Percentiles rank a stretch among this genome's conserved stretches.
These are phyloP conservation scores for Croton setiger DNA, from an alignment of 441 rosid genomes.

Conservation along the genomic window DNA sequence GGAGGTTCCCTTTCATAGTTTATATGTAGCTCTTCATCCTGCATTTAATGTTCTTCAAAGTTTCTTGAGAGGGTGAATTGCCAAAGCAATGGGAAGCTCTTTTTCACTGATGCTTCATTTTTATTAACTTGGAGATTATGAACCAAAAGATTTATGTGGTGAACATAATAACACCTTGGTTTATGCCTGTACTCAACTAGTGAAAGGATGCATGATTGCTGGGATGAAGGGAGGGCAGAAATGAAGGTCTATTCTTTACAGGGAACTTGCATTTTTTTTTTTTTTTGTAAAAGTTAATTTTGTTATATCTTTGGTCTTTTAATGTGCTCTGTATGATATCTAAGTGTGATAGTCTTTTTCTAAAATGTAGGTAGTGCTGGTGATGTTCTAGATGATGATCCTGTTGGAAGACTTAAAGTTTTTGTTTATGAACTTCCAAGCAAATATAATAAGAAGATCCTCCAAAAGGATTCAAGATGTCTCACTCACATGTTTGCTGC, in stretches of 20 bases:
- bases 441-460: conserved; percentile 89
- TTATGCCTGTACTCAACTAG: not conserved
- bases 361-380: conserved; percentile 76
- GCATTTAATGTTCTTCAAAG: not conserved
- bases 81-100: not conserved
- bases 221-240: not conserved
- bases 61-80: not conserved
- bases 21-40: not conserved
- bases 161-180: not conserved
- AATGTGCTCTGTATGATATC: not conserved
- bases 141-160: not conserved
- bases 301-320: not conserved
- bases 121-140: not conserved
- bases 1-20: not conserved
- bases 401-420: conserved; percentile 84
- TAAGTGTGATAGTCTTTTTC: conserved; percentile 8
- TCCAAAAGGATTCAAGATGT: conserved; percentile 87
- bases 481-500: conserved; percentile 98
- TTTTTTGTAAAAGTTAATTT: not conserved
- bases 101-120: not conserved
- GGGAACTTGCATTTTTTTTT: not conserved
- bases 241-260: not conserved
- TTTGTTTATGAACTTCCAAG: conserved; percentile 89
- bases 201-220: not conserved
- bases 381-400: conserved; percentile 92